Evolutionary conservation across 345 rosid species (phyloP), one percentile per base, ranked within the genome.

Genomic region (Pugionium dolabratum): DNA sequence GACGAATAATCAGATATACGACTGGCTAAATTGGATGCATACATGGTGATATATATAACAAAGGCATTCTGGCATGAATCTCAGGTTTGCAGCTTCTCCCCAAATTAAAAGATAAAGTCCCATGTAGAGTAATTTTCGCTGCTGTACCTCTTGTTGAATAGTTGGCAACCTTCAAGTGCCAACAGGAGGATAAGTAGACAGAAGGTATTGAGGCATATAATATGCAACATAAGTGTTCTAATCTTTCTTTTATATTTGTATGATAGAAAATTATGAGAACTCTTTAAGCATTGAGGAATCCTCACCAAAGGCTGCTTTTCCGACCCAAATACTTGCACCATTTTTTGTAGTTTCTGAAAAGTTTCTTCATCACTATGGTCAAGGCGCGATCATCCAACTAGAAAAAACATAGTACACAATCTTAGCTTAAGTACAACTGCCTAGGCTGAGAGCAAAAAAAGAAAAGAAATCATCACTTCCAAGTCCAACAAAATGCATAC

Each of bases 51-150:
- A 88, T 60, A 91, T 86, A 69, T 86, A 91, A 71, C 93, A 91
- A 37, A 91, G 81, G 68, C 97, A 91, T 71, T 91, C 97, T 4
- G 97, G 97, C 96, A 91, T 91, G 76, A 86, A 91, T 82, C 96
- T 88, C 75, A 88, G 79, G 74, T 91, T 91, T 35, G 97, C 97
- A 62, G 97, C 97, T 80, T 91, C 97, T 40, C 97, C 97, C 97
- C 97, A 91, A 34, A 91, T 91, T 50, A 91, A 75, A 75, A 91
- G 97, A 82, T 86, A 91, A 33, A 91, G 80, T 52, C 93, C 96
- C 96, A 91, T 88, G 78, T 88, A 91, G 3, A 91, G 82, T 68
- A 91, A 70, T 72, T 88, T 91, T 6, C 97, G 93, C 65, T 91
- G 97, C 27, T 91, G 97, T 69, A 91, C 86, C 71, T 91, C 97